Percentiles rank a stretch among this genome's conserved stretches.
Conservation (phyloP, 116 monocot genomes). For the Trichopus zeylanicus region DNA sequence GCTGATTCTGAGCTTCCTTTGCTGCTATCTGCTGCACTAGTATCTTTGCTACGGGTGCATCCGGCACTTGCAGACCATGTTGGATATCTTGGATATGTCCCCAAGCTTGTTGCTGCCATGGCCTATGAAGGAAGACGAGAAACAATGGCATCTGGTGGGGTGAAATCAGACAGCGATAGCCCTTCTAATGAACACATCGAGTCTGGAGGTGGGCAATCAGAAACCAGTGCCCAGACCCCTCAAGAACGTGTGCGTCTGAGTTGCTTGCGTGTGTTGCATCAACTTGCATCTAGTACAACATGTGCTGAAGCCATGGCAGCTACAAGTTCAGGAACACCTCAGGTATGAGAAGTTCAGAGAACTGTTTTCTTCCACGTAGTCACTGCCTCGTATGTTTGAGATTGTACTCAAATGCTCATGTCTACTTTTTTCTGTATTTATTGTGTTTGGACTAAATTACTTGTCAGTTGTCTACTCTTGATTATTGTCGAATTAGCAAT, state of each 20-base stretch:
- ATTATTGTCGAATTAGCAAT: no score
- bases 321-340: slow-evolving; percentile 86
- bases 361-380: no score
- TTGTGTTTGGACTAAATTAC: no score
- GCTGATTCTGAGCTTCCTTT: slow-evolving; percentile 87
- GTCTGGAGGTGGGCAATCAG: slow-evolving; percentile 29
- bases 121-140: slow-evolving; percentile 93
- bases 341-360: slow-evolving; percentile 36
- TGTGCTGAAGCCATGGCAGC: slow-evolving; percentile 99
- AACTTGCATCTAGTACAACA: slow-evolving; percentile 93
- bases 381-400: no score
- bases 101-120: slow-evolving; percentile 92
- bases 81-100: slow-evolving; percentile 98
- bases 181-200: slow-evolving; percentile 25
- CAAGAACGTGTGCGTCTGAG: slow-evolving; percentile 96
- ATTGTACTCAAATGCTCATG: no score
- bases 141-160: slow-evolving; percentile 70
- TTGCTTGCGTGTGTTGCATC: slow-evolving; percentile 87
- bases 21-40: slow-evolving; percentile 90
- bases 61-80: slow-evolving; percentile 94
- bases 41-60: slow-evolving; percentile 91
- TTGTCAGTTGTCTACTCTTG: no score
- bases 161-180: slow-evolving; percentile 16
- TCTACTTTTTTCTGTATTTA: background rate
- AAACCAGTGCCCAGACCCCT: slow-evolving; percentile 43